Evolutionary conservation across 1,139 yeast genomes (phyloP), one percentile per base, ranked within the genome.

Genomic region (Torulaspora pretoriensis): DNA sequence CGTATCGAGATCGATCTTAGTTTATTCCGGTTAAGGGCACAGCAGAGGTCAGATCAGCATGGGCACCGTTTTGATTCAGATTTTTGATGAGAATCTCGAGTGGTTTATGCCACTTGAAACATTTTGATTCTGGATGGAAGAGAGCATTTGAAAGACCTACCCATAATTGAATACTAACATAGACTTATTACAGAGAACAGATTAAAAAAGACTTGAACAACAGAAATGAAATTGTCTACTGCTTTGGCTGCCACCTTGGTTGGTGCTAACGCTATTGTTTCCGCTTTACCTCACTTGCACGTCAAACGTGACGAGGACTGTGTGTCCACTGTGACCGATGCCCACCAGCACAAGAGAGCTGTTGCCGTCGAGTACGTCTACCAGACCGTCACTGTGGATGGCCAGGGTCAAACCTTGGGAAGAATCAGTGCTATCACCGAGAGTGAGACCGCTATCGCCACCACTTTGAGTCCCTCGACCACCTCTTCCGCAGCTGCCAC

Each of bases 291-390:
- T 40, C 60, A 59, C 43, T 50, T 43, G 40, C 55, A 51, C 19
- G 54, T 46, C 12, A 49, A 59, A 38, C 54, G 56, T 29, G 62
- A 53, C 35, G 61, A 57, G 32, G 64, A 56, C 32, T 61, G 64
- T 43, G 50, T 60, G 24, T 55, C 65, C 35, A 57, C 65, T 14
- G 50, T 51, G 12, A 48, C 48, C 31, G 50, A 49, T 17, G 48
- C 51, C 27, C 94, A 84, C 69, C 85, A 81, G 66, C 78, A 75
- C 58, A 81, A 80, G 70, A 78, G 89, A 70, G 86, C 86, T 42
- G 79, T 83, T 54, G 95, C 86, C 47, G 79, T 84, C 57, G 87
- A 85, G 65, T 81, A 83, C 66, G 90, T 84, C 48, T 86, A 85
- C 67, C 82, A 81, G 57, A 82, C 89, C 35, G 80, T 81, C 50